These are phyloP conservation scores for Elaeis guineensis DNA, from an alignment of 176 grass and related monocot genomes.

Conservation along the genomic window DNA sequence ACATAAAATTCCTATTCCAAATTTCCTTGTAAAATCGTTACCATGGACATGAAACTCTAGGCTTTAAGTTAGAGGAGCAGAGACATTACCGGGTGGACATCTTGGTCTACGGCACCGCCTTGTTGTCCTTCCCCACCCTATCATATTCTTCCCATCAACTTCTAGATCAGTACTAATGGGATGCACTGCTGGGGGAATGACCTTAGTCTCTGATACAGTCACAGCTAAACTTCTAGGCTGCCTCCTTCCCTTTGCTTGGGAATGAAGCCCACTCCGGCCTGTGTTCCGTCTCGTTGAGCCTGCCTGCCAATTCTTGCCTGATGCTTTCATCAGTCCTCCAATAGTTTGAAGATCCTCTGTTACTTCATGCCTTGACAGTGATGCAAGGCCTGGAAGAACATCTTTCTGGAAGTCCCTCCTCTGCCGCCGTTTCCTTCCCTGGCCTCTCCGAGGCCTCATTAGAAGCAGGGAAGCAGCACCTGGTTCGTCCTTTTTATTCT, in stretches of 20 bases:
- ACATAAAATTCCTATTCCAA: background rate
- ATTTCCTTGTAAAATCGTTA: background rate
- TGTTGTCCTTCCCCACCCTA: slow-evolving; percentile 68
- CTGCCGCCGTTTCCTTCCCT: slow-evolving; percentile 27
- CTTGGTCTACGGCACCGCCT: slow-evolving; percentile 56
- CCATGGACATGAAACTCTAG: background rate
- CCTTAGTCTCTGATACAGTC: slow-evolving; percentile 14
- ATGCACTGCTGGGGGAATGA: background rate
- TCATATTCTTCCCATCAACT: slow-evolving; percentile 18
- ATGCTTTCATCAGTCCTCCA: slow-evolving; percentile 28
- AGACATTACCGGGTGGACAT: slow-evolving; percentile 29
- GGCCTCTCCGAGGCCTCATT: slow-evolving; percentile 37
- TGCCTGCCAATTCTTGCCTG: background rate
- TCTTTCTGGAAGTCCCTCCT: slow-evolving; percentile 51
- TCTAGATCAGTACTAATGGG: slow-evolving; percentile 25
- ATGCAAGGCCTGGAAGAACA: slow-evolving; percentile 36
- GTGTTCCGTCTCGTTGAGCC: slow-evolving; percentile 14
- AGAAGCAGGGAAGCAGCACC: slow-evolving; percentile 19
- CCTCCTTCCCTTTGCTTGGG: slow-evolving; percentile 21
- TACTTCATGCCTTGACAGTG: slow-evolving; percentile 42
- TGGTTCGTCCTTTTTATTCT: slow-evolving; percentile 9
- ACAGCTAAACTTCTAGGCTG: slow-evolving; percentile 13
- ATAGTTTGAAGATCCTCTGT: slow-evolving; percentile 49
- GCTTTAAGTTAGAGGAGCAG: slow-evolving; percentile 26
- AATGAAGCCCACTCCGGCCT: slow-evolving; percentile 17